These are phyloP conservation scores for Nidula microcarpa DNA, from an alignment of 768 basidiomycete species.

Conservation along the genomic window DNA sequence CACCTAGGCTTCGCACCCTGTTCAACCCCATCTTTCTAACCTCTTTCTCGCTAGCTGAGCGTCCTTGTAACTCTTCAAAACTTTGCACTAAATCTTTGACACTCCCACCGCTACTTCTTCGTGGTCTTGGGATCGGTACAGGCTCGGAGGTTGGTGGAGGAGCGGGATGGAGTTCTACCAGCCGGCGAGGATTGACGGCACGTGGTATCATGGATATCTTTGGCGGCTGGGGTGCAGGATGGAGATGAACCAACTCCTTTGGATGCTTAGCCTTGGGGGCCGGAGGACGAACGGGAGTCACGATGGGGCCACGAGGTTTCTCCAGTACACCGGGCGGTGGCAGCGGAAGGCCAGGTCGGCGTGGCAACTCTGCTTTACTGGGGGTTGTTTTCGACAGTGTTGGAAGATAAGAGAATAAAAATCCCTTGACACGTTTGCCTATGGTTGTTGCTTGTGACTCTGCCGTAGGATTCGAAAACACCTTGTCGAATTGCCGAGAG, in stretches of 20 bases:
- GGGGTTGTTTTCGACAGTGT: conserved; percentile 36
- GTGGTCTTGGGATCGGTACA: conserved; percentile 23
- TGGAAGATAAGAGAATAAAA: conserved; percentile 62
- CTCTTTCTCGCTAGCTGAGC: conserved; percentile 14
- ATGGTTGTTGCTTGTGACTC: conserved; percentile 24
- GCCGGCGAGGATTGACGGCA: conserved; percentile 31
- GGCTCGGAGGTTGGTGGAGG: conserved; percentile 23
- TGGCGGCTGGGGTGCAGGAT: conserved; percentile 46
- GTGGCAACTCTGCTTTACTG: conserved; percentile 14
- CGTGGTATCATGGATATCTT: conserved; percentile 42
- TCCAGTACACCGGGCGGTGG: conserved; percentile 52
- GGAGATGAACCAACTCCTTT: conserved; percentile 63
- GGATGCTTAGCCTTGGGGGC: conserved; percentile 44
- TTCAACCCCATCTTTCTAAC: conserved; percentile 16
- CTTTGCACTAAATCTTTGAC: conserved; percentile 69
- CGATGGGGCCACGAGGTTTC: conserved; percentile 51
- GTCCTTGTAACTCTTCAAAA: conserved; percentile 47
- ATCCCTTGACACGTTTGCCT: conserved; percentile 51
- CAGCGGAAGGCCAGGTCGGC: conserved; percentile 42
- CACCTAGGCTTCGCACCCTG: conserved; percentile 30
- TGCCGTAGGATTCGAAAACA: background rate
- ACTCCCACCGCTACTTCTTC: conserved; percentile 65
- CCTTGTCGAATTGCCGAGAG: background rate
- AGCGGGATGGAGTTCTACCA: conserved; percentile 54
- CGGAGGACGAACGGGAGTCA: conserved; percentile 55